Base-by-base conservation (phyloP, 2,329 filamentous ascomycete genomes). In the Trichoderma afroharzianum region DNA sequence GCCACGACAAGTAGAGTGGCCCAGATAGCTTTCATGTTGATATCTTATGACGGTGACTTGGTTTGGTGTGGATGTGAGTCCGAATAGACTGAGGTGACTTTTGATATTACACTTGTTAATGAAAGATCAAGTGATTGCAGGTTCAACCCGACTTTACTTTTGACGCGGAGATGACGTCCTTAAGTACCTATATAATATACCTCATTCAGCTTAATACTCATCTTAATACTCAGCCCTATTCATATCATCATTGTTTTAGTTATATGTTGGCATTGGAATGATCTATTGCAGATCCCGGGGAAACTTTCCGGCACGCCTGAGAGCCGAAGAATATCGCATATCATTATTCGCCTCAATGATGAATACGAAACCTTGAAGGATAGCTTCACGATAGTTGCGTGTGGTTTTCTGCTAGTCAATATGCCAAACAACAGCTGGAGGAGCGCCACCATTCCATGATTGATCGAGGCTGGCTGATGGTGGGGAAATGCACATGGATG, bases 1-100 rank as follows among this genome's bases (percentile, higher is more conserved):
- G 75, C 68, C 63, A 75, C 72, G 58, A 77, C 73, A 64, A 79
- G 68, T 33, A 80, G 63, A 57, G 76, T 70, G 58, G 77, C 57
- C 63, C 74, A 43, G 39, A 76, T 72, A 43, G 80, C 68, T 76
- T 80, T 81, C 80, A 81, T 81, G 6, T 70, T 79, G 70, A 11
- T 3, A 11, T 12, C 21, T 43, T 63, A 15, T 24, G n/a, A 18
- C 3, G 18, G 7, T 15, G 50, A 6, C 11, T 28, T 28, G 5
- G n/a, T n/a, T 39, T 33, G 28, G 36, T 53, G 53, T 32, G 18
- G 5, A n/a, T 64, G 47, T 33, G 43, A 50, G 11, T 28, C 4
- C 24, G 26, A 47, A 26, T 30, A n/a, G 24, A 47, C 26, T 8
- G 9, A n/a, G 24, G 21, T 36, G 15, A 39, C 11, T 24, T 28